Evolutionary conservation across 495 filamentous ascomycete species (phyloP).

Genomic region (Rostrohypoxylon terebratum): DNA sequence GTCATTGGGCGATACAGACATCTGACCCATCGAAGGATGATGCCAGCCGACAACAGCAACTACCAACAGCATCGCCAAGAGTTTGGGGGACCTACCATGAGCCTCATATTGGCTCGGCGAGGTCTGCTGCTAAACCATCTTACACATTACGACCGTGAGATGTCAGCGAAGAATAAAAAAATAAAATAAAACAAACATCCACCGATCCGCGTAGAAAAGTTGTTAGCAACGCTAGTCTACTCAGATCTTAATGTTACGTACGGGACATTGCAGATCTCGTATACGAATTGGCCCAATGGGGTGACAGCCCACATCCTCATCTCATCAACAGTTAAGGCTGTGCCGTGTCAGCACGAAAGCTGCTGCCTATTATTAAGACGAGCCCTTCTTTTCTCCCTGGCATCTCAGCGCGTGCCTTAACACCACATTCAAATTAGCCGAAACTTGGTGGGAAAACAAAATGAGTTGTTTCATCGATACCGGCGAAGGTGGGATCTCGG

Average conservation of each 20-base stretch:
- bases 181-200: background rate
- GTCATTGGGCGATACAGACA: background rate
- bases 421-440: background rate
- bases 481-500: conserved; percentile 13
- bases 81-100: conserved; percentile 1
- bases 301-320: conserved; percentile 13
- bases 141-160: background rate
- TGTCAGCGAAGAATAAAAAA: conserved; percentile 20
- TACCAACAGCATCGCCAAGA: background rate
- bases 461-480: conserved; percentile 32
- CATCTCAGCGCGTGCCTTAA: background rate
- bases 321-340: conserved; percentile 26
- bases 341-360: conserved; percentile 24
- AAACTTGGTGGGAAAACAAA: conserved; percentile 8
- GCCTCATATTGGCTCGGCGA: conserved; percentile 8
- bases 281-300: conserved; percentile 17
- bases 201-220: conserved; percentile 16
- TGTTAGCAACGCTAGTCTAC: conserved; percentile 17
- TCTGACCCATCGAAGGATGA: conserved; percentile 1
- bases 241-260: conserved; percentile 15
- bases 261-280: conserved; percentile 26
- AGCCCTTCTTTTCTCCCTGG: background rate
- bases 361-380: conserved; percentile 1
- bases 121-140: background rate
- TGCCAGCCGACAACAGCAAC: conserved; percentile 13